phyloP scores from a whole-genome alignment of 2,329 filamentous ascomycete genomes.

The Coleophoma cylindrospora region DNA sequence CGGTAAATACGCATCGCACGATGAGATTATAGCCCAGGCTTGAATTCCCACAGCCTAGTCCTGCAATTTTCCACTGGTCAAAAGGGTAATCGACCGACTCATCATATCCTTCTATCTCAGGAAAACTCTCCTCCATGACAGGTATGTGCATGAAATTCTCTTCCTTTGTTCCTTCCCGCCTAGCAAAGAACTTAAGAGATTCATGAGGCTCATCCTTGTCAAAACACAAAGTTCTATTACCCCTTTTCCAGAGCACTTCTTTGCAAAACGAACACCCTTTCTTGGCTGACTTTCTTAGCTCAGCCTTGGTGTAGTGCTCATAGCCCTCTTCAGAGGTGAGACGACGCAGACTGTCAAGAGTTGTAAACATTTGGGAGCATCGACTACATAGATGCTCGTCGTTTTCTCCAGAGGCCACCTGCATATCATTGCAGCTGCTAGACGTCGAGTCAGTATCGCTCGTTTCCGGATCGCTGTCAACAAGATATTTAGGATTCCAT shows the following conservation, averaged over 20 bases:
- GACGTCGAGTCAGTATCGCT: no score
- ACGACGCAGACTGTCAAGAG: no score
- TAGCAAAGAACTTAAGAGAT: neutral
- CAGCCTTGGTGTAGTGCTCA: neutral
- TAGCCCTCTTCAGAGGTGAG: no score
- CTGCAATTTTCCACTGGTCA: neutral
- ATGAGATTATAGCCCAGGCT: no score
- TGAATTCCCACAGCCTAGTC: neutral
- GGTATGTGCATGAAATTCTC: neutral
- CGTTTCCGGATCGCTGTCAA: no score
- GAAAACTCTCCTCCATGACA: neutral
- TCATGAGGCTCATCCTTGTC: neutral
- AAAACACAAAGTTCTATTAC: neutral
- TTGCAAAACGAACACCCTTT: neutral
- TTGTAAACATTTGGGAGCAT: no score
- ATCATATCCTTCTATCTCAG: neutral
- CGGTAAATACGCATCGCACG: no score
- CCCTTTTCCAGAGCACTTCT: neutral
- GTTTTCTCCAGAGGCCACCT: no score
- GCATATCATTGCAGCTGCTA: no score
- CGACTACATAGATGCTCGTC: no score
- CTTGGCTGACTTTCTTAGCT: neutral
- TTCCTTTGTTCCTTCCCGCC: neutral
- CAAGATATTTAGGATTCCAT: no score
- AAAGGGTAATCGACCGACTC: neutral